Conservation (phyloP, 768 basidiomycete species). For the Obba rivulosa region DNA sequence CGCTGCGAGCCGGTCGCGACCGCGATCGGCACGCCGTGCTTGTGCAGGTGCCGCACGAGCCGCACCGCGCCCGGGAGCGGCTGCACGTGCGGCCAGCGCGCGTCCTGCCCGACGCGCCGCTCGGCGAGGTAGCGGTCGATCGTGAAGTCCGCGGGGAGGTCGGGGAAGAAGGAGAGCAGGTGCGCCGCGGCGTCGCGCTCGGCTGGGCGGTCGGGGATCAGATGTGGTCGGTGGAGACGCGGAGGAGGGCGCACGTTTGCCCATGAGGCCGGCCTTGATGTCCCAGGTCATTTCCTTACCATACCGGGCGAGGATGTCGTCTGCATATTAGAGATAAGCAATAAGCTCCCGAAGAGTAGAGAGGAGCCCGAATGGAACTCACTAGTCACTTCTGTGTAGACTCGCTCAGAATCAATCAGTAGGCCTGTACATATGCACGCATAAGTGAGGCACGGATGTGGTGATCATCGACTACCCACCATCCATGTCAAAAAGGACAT, state of each 20-base stretch:
- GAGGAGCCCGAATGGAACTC: slow-evolving; percentile 18
- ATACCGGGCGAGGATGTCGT: slow-evolving; percentile 65
- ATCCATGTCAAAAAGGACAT: slow-evolving; percentile 33
- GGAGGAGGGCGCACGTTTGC: slow-evolving; percentile 53
- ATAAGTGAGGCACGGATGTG: neutral
- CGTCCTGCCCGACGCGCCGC: slow-evolving; percentile 54
- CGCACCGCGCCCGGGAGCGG: slow-evolving; percentile 70
- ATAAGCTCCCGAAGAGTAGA: too few species aligned
- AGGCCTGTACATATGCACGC: slow-evolving; percentile 39
- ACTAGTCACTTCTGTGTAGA: slow-evolving; percentile 82
- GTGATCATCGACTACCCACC: slow-evolving; percentile 15
- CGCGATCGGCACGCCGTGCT: slow-evolving; percentile 68
- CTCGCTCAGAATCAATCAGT: slow-evolving; percentile 70
- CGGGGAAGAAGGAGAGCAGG: slow-evolving; percentile 74
- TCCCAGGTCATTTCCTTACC: slow-evolving; percentile 84
- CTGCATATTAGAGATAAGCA: slow-evolving; percentile 31
- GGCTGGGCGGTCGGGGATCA: slow-evolving; percentile 38
- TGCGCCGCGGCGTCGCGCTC: slow-evolving; percentile 59
- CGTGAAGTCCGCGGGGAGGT: slow-evolving; percentile 49
- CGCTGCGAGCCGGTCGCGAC: slow-evolving; percentile 74
- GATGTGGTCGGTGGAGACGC: neutral
- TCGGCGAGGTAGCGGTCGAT: slow-evolving; percentile 53
- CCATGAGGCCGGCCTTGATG: slow-evolving; percentile 87
- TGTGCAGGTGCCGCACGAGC: slow-evolving; percentile 66
- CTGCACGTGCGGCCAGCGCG: slow-evolving; percentile 61